These are phyloP conservation scores for Pythium vanterpoolii DNA, from an alignment of 352 stramenopile genomes.

Conservation along the genomic window DNA sequence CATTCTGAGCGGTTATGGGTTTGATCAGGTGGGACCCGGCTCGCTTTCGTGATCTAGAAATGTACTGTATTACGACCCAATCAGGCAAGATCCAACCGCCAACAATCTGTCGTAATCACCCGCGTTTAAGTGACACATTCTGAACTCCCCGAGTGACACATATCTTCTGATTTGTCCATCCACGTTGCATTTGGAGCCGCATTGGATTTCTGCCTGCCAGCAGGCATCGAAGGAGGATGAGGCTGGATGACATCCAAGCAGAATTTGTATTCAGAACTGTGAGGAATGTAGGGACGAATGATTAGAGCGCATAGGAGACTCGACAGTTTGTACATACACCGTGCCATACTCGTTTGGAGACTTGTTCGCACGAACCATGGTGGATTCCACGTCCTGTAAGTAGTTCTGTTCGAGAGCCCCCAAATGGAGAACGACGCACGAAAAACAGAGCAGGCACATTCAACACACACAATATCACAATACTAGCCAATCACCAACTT, in stretches of 20 bases:
- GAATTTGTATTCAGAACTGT: neutral
- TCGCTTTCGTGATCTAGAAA: neutral
- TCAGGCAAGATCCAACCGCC: no score
- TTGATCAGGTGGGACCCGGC: neutral
- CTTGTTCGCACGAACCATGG: no score
- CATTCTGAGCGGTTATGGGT: neutral
- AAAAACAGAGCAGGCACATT: no score
- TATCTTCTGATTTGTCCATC: neutral
- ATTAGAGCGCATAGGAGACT: no score
- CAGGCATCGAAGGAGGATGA: neutral
- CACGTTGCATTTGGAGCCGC: neutral
- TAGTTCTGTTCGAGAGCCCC: no score
- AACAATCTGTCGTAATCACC: neutral
- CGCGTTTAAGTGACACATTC: neutral
- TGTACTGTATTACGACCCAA: neutral
- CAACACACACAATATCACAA: no score
- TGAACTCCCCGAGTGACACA: neutral
- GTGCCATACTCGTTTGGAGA: no score
- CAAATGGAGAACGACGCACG: no score
- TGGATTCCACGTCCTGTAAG: no score
- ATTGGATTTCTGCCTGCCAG: slow-evolving; percentile 1
- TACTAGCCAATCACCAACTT: no score
- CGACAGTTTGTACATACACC: no score
- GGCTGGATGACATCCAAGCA: neutral
- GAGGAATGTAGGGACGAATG: no score